Base-by-base conservation (phyloP, 495 filamentous ascomycete genomes). In the Neurospora discreta region DNA sequence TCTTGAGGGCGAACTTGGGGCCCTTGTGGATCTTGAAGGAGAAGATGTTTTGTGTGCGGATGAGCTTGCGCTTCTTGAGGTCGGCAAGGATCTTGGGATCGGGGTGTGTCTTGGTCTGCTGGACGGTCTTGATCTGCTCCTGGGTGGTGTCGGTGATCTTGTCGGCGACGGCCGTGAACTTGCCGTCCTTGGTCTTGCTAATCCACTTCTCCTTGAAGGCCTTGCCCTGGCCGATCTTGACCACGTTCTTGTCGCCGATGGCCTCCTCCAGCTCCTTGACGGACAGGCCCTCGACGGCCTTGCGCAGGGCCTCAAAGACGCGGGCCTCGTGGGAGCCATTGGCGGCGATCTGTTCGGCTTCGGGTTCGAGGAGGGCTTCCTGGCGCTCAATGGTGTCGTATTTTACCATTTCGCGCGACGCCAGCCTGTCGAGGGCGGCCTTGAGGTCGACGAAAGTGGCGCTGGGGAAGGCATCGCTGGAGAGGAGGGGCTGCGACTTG, bases 121-220 rank as follows among this genome's bases (percentile, higher is more conserved):
- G 84, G 72, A 97, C 90, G 9, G 85, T 85, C 75, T 87, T 81
- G 69, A 98, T 84, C 74, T 91, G 87, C 71, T 94, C 89, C 73
- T 88, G 86, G 39, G 92, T 97, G 52, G 87, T 84, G 76, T 98
- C 95, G 75, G 88, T 84, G 76, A 98, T 95, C 18, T 87, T 87
- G 23, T 91, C 84, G 52, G 84, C 85, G 52, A 33, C 52, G 52
- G 52, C 84, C 89, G 72, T 39, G 60, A 72, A 18, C 58, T n/a
- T 36, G 71, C 83, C 85, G 40, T 92, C 91, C 77, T 90, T 90
- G 72, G 91, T 94, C 83, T 95, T 97, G 77, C 89, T 91, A 73
- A 99, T 95, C 95, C 95, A 99, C 77, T 93, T 94, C 78, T 92
- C 90, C 86, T 94, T 97, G 84, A 98, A 95, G 58, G 95, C 95